Base-by-base conservation (phyloP, 306 rosid genomes). In the Inga oerstediana region DNA sequence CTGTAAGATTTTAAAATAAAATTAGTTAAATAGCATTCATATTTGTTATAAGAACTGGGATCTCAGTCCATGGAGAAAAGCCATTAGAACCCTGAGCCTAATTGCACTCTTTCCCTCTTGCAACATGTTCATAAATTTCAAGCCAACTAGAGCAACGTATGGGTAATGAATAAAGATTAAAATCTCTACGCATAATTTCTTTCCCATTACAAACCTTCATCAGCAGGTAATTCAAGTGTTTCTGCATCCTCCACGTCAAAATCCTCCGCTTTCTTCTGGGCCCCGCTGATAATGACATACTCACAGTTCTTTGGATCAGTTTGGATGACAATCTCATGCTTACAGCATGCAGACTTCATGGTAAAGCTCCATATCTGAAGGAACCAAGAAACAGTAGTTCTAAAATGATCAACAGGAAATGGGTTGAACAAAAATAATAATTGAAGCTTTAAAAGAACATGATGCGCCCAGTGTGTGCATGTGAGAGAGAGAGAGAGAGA, bases 301-400 rank as follows among this genome's bases (percentile, higher is more conserved):
- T 83, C 91, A 12, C 94, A 90, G 80, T 93, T 93, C 91, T 93
- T 93, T 3, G 98, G 98, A 89, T 94, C 98, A 51, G 98, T 94
- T 77, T 94, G 98, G 83, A 93, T 90, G 46, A 88, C 89, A 62
- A 94, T 93, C 93, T 94, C 97, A 49, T 94, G 97, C 82, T 71
- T 89, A 85, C 98, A 94, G 84, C 98, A 94, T 5, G 97, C 93
- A 46, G 98, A 79, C 85, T 94, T 94, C 98, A 94, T 93, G 69
- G 93, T 30, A 89, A 94, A 94, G 88, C 88, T 93, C 98, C 98
- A 94, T 93, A 94, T 94, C 98, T 94, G 92, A 78, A 84, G 75
- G 81, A 78, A 79, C 52, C 69, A 79, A 74, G 44, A 78, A 37
- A 43, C 49, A 81, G 46, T 74, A 75, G 68, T 65, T 51, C 49